Percentiles rank a stretch among this genome's conserved stretches.
Evolutionary conservation across 768 basidiomycete genomes (phyloP).

Genomic region (Cantharellus anzutake): DNA sequence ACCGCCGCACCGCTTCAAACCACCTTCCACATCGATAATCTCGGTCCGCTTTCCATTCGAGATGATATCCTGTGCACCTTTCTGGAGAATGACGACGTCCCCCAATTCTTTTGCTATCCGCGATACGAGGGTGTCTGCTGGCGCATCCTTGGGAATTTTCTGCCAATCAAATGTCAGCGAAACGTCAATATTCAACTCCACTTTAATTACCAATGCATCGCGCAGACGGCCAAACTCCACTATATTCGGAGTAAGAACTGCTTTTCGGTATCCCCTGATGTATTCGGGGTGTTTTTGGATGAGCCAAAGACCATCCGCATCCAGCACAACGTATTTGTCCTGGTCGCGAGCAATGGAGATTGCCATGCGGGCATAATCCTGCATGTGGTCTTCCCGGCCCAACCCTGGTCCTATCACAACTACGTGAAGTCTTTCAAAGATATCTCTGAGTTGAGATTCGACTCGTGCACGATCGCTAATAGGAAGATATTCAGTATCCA

Average conservation of each 20-base stretch:
- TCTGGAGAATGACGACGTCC: constrained; percentile 79
- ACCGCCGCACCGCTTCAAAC: constrained; percentile 83
- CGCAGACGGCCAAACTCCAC: constrained; percentile 79
- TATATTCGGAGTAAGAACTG: constrained; percentile 85
- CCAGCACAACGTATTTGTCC: constrained; percentile 81
- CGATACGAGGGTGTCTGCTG: constrained; percentile 38
- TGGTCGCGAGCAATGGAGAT: constrained; percentile 49
- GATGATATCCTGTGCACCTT: constrained; percentile 69
- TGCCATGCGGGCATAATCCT: constrained; percentile 56
- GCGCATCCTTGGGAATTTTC: constrained; percentile 21
- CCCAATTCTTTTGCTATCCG: constrained; percentile 57
- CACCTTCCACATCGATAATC: constrained; percentile 51
- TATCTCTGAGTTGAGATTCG: constrained; percentile 33
- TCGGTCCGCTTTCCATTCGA: constrained; percentile 48
- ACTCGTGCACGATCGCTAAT: constrained; percentile 24
- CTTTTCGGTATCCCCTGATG: constrained; percentile 69
- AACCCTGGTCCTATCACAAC: constrained; percentile 89
- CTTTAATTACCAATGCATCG: constrained; percentile 38
- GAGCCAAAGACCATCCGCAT: constrained; percentile 83
- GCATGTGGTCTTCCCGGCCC: constrained; percentile 84
- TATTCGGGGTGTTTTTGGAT: constrained; percentile 53
- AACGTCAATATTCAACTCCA: not conserved
- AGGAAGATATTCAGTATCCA: not conserved
- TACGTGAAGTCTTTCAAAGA: constrained; percentile 77
- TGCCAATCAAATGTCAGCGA: not conserved